phyloP scores from a whole-genome alignment of 1,284 basidiomycete species.

The Pseudozyma hubeiensis region DNA sequence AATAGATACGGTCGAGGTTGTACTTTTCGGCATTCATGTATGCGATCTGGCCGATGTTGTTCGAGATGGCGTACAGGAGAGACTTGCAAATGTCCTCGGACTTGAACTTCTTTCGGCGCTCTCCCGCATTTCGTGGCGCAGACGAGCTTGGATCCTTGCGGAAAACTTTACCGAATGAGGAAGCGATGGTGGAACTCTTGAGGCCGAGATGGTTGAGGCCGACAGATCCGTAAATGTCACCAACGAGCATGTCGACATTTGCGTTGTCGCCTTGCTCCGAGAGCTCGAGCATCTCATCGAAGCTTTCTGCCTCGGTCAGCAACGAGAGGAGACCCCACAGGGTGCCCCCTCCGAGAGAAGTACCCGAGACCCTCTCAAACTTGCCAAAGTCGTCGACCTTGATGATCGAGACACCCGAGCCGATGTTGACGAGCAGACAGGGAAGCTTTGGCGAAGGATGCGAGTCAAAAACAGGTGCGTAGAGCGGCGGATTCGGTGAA shows the following conservation, averaged over 20 bases:
- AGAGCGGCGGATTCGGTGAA: constrained; percentile 89
- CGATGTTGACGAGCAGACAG: constrained; percentile 97
- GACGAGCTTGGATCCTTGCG: constrained; percentile 74
- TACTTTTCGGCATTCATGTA: constrained; percentile 99
- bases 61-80: constrained; percentile 93
- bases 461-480: constrained; percentile 83
- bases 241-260: constrained; percentile 97
- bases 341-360: constrained; percentile 98
- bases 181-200: constrained; percentile 97
- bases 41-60: constrained; percentile 99
- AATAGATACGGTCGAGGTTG: constrained; percentile 95
- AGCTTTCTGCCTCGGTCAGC: constrained; percentile 92
- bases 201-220: constrained; percentile 74
- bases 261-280: constrained; percentile 94
- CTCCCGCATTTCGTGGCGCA: constrained; percentile 35
- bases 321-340: constrained; percentile 95
- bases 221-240: constrained; percentile 96
- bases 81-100: constrained; percentile 91
- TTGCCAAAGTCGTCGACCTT: constrained; percentile 94
- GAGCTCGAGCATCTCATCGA: constrained; percentile 96
- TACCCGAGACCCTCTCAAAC: constrained; percentile 96
- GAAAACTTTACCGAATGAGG: constrained; percentile 98
- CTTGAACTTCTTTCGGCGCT: constrained; percentile 77
- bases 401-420: constrained; percentile 96
- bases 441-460: constrained; percentile 83